Conservation (phyloP, 768 basidiomycete genomes). For the Leccinellum albellum region DNA sequence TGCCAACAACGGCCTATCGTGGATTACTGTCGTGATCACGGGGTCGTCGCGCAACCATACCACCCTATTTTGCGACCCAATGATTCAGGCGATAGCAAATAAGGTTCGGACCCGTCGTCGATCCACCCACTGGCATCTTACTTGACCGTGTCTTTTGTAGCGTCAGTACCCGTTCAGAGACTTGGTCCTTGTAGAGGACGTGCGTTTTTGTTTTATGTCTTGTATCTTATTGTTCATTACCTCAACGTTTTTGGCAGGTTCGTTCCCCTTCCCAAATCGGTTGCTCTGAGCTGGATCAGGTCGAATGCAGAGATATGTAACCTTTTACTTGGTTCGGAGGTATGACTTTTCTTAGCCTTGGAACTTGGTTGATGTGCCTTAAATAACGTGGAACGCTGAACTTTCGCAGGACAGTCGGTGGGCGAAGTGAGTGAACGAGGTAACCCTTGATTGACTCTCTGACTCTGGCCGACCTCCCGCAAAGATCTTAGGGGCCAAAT, state of each 20-base stretch:
- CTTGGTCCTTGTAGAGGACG: slow-evolving; percentile 91
- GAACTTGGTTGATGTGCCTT: slow-evolving; percentile 48
- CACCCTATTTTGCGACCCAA: slow-evolving; percentile 67
- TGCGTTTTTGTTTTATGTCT: slow-evolving; percentile 30
- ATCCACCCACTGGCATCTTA: slow-evolving; percentile 6
- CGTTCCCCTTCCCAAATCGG: slow-evolving; percentile 79
- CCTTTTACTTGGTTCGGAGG: slow-evolving; percentile 59
- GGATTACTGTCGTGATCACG: slow-evolving; percentile 60
- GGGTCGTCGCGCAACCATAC: slow-evolving; percentile 71
- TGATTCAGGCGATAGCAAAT: slow-evolving; percentile 49
- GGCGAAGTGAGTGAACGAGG: too few relatives aligned
- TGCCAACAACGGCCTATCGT: slow-evolving; percentile 81
- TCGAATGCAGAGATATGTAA: slow-evolving; percentile 75
- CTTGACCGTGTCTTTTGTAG: background rate
- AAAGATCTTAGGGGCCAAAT: too few relatives aligned
- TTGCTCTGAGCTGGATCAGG: slow-evolving; percentile 61
- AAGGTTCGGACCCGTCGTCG: slow-evolving; percentile 43
- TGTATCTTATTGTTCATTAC: background rate
- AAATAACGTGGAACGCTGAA: slow-evolving; percentile 2
- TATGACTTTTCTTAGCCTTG: too few relatives aligned
- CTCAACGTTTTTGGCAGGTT: slow-evolving; percentile 45
- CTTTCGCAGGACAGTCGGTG: too few relatives aligned
- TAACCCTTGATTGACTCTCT: too few relatives aligned
- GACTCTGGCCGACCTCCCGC: too few relatives aligned
- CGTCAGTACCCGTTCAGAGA: slow-evolving; percentile 71